Percentiles rank a stretch among this genome's conserved stretches.
Evolutionary conservation across 305 asterid genomes (phyloP).

Genomic region (Rubia peregrina): DNA sequence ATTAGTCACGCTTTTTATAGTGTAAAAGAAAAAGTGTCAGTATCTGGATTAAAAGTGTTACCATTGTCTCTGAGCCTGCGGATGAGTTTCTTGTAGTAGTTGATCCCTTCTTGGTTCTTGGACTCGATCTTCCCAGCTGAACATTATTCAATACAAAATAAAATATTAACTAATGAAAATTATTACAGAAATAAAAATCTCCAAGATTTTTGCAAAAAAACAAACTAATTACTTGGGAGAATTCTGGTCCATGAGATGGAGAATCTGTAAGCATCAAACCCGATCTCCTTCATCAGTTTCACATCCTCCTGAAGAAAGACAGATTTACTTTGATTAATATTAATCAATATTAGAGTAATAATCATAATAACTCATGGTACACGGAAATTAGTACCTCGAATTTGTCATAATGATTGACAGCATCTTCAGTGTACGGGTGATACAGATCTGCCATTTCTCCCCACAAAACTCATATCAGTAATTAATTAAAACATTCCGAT

Average conservation of each 20-base stretch:
- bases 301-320: constrained; percentile 13
- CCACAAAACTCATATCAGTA: neutral
- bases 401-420: constrained; percentile 7
- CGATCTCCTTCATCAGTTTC: constrained; percentile 9
- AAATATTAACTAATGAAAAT: neutral
- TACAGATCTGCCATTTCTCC: neutral
- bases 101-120: neutral
- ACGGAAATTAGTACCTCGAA: neutral
- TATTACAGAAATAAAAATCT: neutral
- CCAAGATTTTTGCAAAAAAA: neutral
- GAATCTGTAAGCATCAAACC: constrained; percentile 17
- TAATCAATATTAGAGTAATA: neutral
- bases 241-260: constrained; percentile 15
- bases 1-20: neutral
- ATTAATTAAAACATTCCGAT: neutral
- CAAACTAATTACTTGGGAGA: neutral
- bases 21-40: neutral
- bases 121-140: constrained; percentile 7
- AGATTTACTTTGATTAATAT: neutral
- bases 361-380: neutral
- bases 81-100: neutral
- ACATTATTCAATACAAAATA: neutral
- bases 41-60: neutral
- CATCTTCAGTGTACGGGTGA: constrained; percentile 11
- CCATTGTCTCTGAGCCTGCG: neutral